Evolutionary conservation across 148 eudicot species (phyloP).

Genomic region (Camellia sinensis): DNA sequence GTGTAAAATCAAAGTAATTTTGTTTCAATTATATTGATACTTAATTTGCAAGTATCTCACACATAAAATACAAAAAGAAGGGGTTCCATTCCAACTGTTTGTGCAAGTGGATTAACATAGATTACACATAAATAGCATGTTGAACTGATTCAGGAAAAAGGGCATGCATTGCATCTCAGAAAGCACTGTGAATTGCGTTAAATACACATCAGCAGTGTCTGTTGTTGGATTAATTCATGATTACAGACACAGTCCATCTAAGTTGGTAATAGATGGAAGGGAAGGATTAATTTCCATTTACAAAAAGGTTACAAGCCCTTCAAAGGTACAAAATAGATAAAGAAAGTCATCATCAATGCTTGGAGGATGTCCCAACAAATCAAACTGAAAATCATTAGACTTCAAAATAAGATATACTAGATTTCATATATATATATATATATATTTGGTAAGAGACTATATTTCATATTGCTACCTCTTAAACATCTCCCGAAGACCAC

Average conservation of each 20-base stretch:
- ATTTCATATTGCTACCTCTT: constrained; percentile 50
- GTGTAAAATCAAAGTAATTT: neutral
- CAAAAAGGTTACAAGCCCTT: neutral
- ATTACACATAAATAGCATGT: neutral
- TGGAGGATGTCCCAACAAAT: neutral
- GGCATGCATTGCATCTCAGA: neutral
- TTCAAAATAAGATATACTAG: neutral
- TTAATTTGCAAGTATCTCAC: neutral
- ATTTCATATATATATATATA: neutral
- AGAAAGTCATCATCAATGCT: neutral
- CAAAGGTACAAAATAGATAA: neutral
- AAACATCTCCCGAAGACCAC: constrained; percentile 85
- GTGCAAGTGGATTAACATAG: neutral
- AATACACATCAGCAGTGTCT: neutral
- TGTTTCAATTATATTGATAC: neutral
- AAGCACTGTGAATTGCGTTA: neutral
- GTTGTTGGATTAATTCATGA: neutral
- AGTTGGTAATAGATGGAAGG: neutral
- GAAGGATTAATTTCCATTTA: neutral
- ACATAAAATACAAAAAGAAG: neutral
- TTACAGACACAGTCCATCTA: constrained; percentile 2
- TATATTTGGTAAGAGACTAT: neutral
- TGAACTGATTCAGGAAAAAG: neutral
- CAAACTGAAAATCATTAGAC: neutral
- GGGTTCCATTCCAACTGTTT: neutral